Conservation (phyloP, 352 stramenopile species). For the Aphanomyces euteiches region DNA sequence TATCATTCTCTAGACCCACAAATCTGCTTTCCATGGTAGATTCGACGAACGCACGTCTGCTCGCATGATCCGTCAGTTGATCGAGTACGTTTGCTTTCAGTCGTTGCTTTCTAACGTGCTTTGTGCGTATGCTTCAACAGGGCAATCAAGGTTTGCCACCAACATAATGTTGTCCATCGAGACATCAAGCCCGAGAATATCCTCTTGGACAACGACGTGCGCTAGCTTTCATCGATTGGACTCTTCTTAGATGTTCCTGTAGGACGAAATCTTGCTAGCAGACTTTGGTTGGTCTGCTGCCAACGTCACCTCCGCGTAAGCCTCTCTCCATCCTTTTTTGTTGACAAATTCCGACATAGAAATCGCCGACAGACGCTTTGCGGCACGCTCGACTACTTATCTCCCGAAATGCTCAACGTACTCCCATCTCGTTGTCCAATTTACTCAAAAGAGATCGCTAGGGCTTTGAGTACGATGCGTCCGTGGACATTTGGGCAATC, state of each 20-base stretch:
- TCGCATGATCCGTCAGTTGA: slow-evolving; percentile 19
- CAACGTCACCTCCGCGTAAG: slow-evolving; percentile 71
- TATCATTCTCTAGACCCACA: not conserved
- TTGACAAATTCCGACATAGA: slow-evolving; percentile 30
- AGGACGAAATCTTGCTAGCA: slow-evolving; percentile 95
- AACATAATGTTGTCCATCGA: slow-evolving; percentile 87
- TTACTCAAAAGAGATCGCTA: slow-evolving; percentile 27
- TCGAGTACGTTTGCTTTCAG: slow-evolving; percentile 8
- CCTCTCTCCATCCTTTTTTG: not conserved
- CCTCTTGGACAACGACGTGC: slow-evolving; percentile 68
- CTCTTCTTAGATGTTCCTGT: not conserved
- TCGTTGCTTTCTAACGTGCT: not conserved
- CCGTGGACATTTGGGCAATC: slow-evolving; percentile 99
- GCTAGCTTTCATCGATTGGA: not conserved
- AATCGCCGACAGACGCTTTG: slow-evolving; percentile 96
- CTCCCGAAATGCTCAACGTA: slow-evolving; percentile 98
- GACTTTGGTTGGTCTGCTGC: slow-evolving; percentile 99
- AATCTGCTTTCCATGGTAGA: not conserved
- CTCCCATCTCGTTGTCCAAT: not conserved
- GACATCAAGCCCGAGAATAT: slow-evolving; percentile 97
- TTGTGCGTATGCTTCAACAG: slow-evolving; percentile 27
- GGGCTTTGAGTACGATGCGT: slow-evolving; percentile 96
- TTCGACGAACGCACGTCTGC: slow-evolving; percentile 27
- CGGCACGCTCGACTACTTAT: slow-evolving; percentile 98
- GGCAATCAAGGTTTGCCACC: slow-evolving; percentile 62